phyloP scores from a whole-genome alignment of 148 eudicot species.

The Vaccinium macrocarpon region DNA sequence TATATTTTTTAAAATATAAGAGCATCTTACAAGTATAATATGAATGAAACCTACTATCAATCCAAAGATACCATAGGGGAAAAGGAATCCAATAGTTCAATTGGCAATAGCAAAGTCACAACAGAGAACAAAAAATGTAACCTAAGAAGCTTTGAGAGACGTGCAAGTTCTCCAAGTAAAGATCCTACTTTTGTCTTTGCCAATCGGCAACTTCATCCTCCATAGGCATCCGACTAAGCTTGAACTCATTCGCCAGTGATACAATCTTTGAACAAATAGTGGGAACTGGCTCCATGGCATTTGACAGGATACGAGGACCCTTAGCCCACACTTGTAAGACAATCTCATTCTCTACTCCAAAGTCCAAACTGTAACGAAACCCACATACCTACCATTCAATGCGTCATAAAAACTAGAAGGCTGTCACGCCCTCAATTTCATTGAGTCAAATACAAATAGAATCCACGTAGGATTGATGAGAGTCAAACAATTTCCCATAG shows the following conservation, averaged over 20 bases:
- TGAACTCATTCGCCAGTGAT: slow-evolving; percentile 74
- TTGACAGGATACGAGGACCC: slow-evolving; percentile 88
- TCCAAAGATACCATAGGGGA: too few relatives aligned
- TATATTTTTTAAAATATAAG: not conserved
- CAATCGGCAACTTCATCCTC: slow-evolving; percentile 92
- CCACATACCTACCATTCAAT: slow-evolving; percentile 75
- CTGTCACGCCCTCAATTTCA: too few relatives aligned
- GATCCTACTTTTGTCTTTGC: slow-evolving; percentile 94
- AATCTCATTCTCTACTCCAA: slow-evolving; percentile 70
- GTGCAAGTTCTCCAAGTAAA: slow-evolving; percentile 85
- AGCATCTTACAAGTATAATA: not conserved
- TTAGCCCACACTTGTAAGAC: slow-evolving; percentile 79
- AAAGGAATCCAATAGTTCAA: not conserved
- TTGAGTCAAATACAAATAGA: too few relatives aligned
- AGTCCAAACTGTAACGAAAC: slow-evolving; percentile 8
- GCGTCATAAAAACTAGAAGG: slow-evolving; percentile 94
- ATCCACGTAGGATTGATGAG: too few relatives aligned
- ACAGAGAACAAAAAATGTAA: not conserved
- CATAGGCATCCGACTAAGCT: slow-evolving; percentile 69
- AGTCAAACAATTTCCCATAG: too few relatives aligned
- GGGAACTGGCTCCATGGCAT: slow-evolving; percentile 86
- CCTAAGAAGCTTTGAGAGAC: slow-evolving; percentile 89
- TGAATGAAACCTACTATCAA: not conserved
- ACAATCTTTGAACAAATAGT: slow-evolving; percentile 71
- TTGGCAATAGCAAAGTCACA: not conserved